Base-by-base conservation (phyloP, 176 grass and related monocot species). In the Eragrostis curvula region DNA sequence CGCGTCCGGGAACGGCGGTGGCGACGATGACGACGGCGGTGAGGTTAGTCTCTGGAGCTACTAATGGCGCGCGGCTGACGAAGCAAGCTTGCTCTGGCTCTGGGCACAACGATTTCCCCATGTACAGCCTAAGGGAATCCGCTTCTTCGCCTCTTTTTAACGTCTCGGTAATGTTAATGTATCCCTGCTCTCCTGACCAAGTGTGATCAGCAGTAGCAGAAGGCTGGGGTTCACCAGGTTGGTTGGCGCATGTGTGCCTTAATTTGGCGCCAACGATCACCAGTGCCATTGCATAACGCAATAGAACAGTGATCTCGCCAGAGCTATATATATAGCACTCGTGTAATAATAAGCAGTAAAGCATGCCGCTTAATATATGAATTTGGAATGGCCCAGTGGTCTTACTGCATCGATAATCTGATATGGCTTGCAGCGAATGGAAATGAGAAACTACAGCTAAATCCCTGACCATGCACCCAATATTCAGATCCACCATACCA, bases 11-110 rank as follows among this genome's bases (percentile, higher is more conserved):
- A 64, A 7, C 42, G 80, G 41, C 28, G n/a, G n/a, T 2, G 72
- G 78, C 0, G 88, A 81, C 24, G 79, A 81, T 14, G 78, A 83
- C 17, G 77, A 21, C 25, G 87, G 78, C 23, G 92, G 53, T 7
- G 87, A 88, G 74, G 59, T 94, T 42, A 74, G 15, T 24, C 80
- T 97, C 11, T 97, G 94, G 94, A 97, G 80, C 77, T 87, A 94
- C 70, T 92, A 70, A 85, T 50, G 1, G 48, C 9, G n/a, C 12
- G 66, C 21, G 10, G 43, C 41, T 81, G 20, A 36, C 4, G 3
- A 76, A 50, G 53, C 18, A 47, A 48, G 42, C 12, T n/a, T 28
- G 29, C 30, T 50, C 67, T 61, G 81, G 29, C 30, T 50, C 67
- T 61, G 81, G 76, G 30, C 63, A 21, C 49, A 81, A 57, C 52